Evolutionary conservation across 371 early-diverging fungal genomes (phyloP).

Genomic region (Apophysomyces variabilis): DNA sequence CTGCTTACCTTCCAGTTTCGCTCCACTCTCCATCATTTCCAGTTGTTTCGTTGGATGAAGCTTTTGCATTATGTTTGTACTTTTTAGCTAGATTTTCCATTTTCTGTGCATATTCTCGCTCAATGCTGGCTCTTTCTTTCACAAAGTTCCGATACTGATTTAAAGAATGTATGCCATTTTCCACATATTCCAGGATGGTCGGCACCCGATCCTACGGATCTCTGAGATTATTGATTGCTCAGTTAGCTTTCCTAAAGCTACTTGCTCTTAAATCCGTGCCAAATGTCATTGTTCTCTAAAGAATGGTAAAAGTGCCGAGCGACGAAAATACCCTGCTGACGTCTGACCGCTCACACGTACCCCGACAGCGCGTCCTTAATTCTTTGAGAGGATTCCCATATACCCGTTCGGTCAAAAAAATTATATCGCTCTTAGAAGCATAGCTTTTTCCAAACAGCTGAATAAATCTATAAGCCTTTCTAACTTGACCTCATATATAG

Average conservation of each 20-base stretch:
- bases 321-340: neutral
- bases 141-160: constrained; percentile 76
- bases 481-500: no score
- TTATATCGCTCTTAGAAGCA: no score
- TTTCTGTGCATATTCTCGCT: constrained; percentile 77
- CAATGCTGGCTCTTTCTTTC: constrained; percentile 73
- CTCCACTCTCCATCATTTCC: constrained; percentile 44
- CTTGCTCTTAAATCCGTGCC: constrained; percentile 29
- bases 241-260: neutral
- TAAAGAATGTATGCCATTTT: constrained; percentile 65
- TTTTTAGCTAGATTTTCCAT: constrained; percentile 72
- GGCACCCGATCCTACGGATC: constrained; percentile 59
- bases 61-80: constrained; percentile 50
- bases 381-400: no score
- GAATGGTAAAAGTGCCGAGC: neutral
- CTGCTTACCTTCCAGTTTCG: constrained; percentile 37
- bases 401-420: no score
- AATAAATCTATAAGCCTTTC: no score
- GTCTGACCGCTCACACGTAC: neutral
- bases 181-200: constrained; percentile 58
- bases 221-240: neutral
- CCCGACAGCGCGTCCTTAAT: no score
- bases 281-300: constrained; percentile 17
- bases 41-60: constrained; percentile 22
- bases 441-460: no score